Conservation (phyloP, 345 rosid genomes). For the Aquilaria malaccensis region DNA sequence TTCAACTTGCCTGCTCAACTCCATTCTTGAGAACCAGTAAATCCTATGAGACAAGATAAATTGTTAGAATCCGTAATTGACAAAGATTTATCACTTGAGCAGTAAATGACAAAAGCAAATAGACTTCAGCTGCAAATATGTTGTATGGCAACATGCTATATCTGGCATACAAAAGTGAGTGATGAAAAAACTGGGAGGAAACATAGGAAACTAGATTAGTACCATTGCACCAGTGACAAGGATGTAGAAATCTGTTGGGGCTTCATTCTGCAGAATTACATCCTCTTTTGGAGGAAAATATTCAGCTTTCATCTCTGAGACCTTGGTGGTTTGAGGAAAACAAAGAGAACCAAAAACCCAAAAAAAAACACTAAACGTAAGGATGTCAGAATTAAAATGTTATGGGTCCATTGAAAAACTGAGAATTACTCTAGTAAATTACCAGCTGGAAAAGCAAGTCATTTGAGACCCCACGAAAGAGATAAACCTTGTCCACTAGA, state of each 20-base stretch:
- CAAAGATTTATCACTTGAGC: neutral
- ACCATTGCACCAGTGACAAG: slow-evolving; percentile 74
- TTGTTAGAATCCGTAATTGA: neutral
- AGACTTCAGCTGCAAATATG: neutral
- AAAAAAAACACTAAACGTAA: neutral
- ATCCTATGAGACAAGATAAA: slow-evolving; percentile 35
- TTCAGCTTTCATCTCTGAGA: slow-evolving; percentile 82
- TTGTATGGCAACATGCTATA: neutral
- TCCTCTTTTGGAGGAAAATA: slow-evolving; percentile 89
- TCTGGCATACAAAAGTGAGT: neutral
- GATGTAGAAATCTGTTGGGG: slow-evolving; percentile 75
- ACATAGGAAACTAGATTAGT: slow-evolving; percentile 8
- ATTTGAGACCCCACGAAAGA: slow-evolving; percentile 63
- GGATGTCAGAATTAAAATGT: neutral
- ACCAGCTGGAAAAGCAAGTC: slow-evolving; percentile 81
- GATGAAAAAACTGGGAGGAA: neutral
- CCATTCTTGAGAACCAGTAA: slow-evolving; percentile 38
- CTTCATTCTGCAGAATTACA: slow-evolving; percentile 75
- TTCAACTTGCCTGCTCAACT: slow-evolving; percentile 41
- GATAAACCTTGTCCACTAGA: slow-evolving; percentile 54
- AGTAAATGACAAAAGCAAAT: neutral
- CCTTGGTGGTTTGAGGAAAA: slow-evolving; percentile 27
- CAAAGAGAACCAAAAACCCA: neutral
- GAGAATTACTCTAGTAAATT: slow-evolving; percentile 13
- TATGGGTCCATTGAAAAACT: slow-evolving; percentile 1